Conservation (phyloP, 345 rosid species). For the Linum usitatissimum region DNA sequence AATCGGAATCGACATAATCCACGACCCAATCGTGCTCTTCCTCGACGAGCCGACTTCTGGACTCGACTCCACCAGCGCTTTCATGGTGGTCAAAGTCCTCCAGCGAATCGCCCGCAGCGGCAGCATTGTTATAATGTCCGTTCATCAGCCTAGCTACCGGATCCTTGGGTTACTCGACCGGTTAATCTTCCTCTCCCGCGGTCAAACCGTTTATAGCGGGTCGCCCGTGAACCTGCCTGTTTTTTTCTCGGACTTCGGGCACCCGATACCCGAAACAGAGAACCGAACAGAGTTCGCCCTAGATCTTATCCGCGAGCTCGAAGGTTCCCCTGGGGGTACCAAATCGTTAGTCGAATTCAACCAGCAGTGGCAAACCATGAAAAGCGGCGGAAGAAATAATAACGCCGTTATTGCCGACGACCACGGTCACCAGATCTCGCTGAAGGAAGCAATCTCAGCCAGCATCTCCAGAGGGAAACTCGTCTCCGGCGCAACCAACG, state of each 20-base stretch:
- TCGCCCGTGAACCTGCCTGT: background rate
- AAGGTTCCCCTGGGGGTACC: background rate
- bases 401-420: background rate
- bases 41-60: constrained; percentile 97
- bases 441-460: background rate
- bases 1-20: constrained; percentile 80
- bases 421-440: background rate
- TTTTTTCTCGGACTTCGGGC: constrained; percentile 3
- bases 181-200: constrained; percentile 5
- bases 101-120: constrained; percentile 89
- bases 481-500: constrained; percentile 42
- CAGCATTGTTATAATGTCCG: constrained; percentile 83
- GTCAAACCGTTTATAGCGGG: constrained; percentile 4
- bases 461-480: constrained; percentile 19
- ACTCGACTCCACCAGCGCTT: constrained; percentile 85
- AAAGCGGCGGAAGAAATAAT: no score
- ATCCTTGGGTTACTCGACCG: constrained; percentile 6
- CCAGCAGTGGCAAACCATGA: background rate
- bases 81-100: constrained; percentile 85
- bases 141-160: constrained; percentile 73
- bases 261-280: background rate
- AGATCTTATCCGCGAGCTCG: background rate
- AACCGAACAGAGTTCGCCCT: constrained; percentile 2
- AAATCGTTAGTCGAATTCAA: constrained; percentile 4
- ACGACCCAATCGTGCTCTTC: constrained; percentile 76